Evolutionary conservation across 768 basidiomycete species (phyloP), one percentile per base, ranked within the genome.

Genomic region (Cantharellus anzutake): DNA sequence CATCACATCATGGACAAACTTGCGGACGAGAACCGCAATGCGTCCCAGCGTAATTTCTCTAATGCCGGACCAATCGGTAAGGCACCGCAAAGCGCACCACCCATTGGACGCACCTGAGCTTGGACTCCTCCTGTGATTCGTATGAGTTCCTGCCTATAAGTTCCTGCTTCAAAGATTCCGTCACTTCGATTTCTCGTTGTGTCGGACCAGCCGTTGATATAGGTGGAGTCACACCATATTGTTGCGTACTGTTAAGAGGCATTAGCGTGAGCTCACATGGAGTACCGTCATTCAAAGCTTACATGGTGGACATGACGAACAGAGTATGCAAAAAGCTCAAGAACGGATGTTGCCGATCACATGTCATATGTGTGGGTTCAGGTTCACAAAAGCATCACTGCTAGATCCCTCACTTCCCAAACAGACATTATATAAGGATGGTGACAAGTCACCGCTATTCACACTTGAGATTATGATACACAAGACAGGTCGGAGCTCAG

Each of bases 1-100:
- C 4, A 86, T 84, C 1, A 93, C 82, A 63, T 80, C 79, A 67
- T 80, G 80, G 56, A 99, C 96, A 68, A 98, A 99, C 68, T 87
- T 81, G 73, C 90, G 91, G 65, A 97, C 90, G 37, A 96, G 76
- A 58, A 83, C 80, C 50, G 88, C 82, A 52, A 99, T 81, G 52
- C 87, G 83, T 16, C 89, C 93, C 20, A 99, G 78, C 7, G 98
- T 88, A 60, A 87, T 78, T 73, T 98, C 94, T 75, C 96, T 98
- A 66, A 35, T 48, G 51, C 37, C 44, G 44, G 44, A 57, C 44
- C 16, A 14, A 34, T 3, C 11, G 37, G 5, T 44, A 4, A 53
- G 7, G 44, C 42, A 7, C 11, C 14, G 20, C 5, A 59, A 11
- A 50, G 14, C 58, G 16, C 34, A 5, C 55, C 34, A 5, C 1